phyloP scores from a whole-genome alignment of 805 yeast genomes.

The Candida loeiensis region DNA sequence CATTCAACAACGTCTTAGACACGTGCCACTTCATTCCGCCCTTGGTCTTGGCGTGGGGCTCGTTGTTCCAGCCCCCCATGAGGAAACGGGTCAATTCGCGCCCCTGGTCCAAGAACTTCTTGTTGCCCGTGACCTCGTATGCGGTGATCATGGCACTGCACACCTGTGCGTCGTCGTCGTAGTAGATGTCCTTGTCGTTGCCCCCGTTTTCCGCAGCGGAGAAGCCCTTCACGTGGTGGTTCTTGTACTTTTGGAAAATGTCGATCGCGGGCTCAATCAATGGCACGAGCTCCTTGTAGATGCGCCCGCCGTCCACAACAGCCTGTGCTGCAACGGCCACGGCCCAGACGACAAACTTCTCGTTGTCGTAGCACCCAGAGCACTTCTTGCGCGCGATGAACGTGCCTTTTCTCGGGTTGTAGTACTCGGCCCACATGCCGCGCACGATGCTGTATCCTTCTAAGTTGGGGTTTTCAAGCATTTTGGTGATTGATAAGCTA shows the following conservation, averaged over 20 bases:
- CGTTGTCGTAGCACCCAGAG: conserved; percentile 47
- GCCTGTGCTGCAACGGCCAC: conserved; percentile 65
- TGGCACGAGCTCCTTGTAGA: conserved; percentile 50
- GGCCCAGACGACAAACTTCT: conserved; percentile 64
- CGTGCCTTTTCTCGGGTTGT: conserved; percentile 34
- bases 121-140: conserved; percentile 62
- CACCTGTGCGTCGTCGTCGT: conserved; percentile 75
- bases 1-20: conserved; percentile 53
- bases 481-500: background rate
- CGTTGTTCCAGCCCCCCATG: conserved; percentile 60
- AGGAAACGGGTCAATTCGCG: conserved; percentile 57
- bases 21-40: conserved; percentile 74
- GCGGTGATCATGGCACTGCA: conserved; percentile 63
- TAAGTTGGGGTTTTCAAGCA: conserved; percentile 31
- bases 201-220: conserved; percentile 61
- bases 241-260: conserved; percentile 50
- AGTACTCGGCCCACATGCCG: conserved; percentile 40
- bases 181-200: conserved; percentile 62
- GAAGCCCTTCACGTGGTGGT: conserved; percentile 50
- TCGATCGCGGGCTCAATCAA: conserved; percentile 50
- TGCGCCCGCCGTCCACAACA: conserved; percentile 58
- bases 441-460: conserved; percentile 35
- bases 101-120: conserved; percentile 50
- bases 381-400: conserved; percentile 38
- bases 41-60: conserved; percentile 37